A percentile compares a stretch with the other conserved stretches of the same genome.
Conservation (phyloP, 768 basidiomycete species). For the Amylocystis lapponica region DNA sequence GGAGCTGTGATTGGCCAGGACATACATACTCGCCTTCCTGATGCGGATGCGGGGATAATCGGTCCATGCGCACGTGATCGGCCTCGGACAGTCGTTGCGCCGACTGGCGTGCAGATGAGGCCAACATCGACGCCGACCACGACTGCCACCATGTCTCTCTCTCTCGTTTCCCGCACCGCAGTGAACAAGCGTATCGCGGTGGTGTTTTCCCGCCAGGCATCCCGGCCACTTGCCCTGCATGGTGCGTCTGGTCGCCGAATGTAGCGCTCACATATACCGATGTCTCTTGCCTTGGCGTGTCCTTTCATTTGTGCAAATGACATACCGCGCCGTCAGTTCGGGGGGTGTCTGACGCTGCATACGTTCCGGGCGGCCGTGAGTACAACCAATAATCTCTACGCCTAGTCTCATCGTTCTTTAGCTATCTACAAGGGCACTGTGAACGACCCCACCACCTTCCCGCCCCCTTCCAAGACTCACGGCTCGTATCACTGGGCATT, state of each 20-base stretch:
- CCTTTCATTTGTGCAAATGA: neutral
- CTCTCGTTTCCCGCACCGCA: slow-evolving; percentile 43
- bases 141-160: slow-evolving; percentile 41
- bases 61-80: slow-evolving; percentile 1
- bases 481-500: slow-evolving; percentile 94
- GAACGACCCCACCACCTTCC: slow-evolving; percentile 92
- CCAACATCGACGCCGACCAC: slow-evolving; percentile 8
- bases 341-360: slow-evolving; percentile 26
- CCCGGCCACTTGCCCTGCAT: slow-evolving; percentile 34
- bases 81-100: no score
- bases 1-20: no score
- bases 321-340: slow-evolving; percentile 4
- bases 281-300: neutral
- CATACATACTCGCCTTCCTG: no score
- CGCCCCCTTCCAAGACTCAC: slow-evolving; percentile 69
- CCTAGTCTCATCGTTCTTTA: slow-evolving; percentile 21
- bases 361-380: slow-evolving; percentile 71
- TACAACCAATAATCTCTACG: slow-evolving; percentile 12
- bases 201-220: slow-evolving; percentile 32
- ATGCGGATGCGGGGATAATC: slow-evolving; percentile 4
- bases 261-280: slow-evolving; percentile 2
- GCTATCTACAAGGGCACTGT: slow-evolving; percentile 89
- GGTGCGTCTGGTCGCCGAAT: slow-evolving; percentile 26
- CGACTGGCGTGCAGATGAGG: neutral
- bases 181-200: slow-evolving; percentile 38